Evolutionary conservation across 345 rosid species (phyloP).

Genomic region (Psidium friedrichsthalianum): DNA sequence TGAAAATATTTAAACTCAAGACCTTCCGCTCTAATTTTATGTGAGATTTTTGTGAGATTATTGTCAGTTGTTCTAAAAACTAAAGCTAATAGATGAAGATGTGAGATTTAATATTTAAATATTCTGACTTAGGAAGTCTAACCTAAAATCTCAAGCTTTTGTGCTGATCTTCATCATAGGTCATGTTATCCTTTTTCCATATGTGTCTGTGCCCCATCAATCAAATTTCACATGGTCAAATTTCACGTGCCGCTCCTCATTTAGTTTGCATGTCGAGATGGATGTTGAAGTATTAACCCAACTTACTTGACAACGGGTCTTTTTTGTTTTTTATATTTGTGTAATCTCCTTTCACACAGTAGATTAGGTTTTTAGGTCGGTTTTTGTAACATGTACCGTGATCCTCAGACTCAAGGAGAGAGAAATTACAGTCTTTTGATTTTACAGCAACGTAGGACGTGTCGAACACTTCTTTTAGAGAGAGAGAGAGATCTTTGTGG

Average conservation of each 20-base stretch:
- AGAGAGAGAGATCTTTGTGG: background rate
- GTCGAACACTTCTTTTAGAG: background rate
- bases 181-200: background rate
- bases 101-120: background rate
- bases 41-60: accelerated
- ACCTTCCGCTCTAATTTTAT: accelerated
- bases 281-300: background rate
- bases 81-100: background rate
- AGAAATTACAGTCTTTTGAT: background rate
- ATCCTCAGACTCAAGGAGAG: background rate
- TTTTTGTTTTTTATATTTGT: background rate
- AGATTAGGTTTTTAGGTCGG: background rate
- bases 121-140: background rate
- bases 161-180: background rate
- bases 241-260: background rate
- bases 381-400: background rate
- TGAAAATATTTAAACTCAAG: background rate
- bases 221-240: background rate
- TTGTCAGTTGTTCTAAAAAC: background rate
- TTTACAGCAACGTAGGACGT: background rate
- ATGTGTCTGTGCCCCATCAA: accelerated
- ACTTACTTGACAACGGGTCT: background rate
- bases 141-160: background rate
- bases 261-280: accelerated
- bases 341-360: background rate